Conservation (phyloP, 257 asterid species). For the Penstemon eatonii region DNA sequence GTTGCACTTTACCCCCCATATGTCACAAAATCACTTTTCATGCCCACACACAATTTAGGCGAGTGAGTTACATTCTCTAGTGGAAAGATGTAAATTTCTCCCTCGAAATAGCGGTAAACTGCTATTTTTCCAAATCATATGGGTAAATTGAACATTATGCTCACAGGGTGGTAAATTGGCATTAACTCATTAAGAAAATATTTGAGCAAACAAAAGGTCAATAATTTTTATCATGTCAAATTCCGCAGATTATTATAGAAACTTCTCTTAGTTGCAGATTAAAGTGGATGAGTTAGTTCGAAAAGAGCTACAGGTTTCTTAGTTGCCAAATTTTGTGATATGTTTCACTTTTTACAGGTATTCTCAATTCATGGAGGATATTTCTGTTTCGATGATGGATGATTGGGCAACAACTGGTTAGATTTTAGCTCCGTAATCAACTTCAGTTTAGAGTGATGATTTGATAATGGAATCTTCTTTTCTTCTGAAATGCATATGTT, state of each 20-base stretch:
- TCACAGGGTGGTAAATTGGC: too few relatives aligned
- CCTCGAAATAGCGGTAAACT: too few relatives aligned
- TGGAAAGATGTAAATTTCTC: too few relatives aligned
- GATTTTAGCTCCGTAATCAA: neutral
- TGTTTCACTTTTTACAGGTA: constrained; percentile 46
- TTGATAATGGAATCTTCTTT: too few relatives aligned
- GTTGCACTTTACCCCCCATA: too few relatives aligned
- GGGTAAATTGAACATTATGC: too few relatives aligned
- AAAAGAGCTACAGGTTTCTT: neutral
- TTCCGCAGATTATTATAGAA: neutral
- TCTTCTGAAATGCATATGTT: too few relatives aligned
- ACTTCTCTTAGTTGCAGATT: neutral
- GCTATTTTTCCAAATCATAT: too few relatives aligned
- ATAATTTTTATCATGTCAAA: neutral
- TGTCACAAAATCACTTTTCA: too few relatives aligned
- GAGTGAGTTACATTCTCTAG: too few relatives aligned
- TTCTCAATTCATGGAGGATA: constrained; percentile 59
- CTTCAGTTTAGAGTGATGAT: too few relatives aligned
- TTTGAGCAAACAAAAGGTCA: neutral
- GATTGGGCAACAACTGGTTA: constrained; percentile 55
- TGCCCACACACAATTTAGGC: too few relatives aligned
- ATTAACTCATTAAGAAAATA: neutral
- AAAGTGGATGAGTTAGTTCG: neutral
- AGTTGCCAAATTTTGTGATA: neutral
- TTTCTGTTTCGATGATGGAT: constrained; percentile 58